phyloP scores from a whole-genome alignment of 768 basidiomycete species.

The Fomitopsis pulvina region DNA sequence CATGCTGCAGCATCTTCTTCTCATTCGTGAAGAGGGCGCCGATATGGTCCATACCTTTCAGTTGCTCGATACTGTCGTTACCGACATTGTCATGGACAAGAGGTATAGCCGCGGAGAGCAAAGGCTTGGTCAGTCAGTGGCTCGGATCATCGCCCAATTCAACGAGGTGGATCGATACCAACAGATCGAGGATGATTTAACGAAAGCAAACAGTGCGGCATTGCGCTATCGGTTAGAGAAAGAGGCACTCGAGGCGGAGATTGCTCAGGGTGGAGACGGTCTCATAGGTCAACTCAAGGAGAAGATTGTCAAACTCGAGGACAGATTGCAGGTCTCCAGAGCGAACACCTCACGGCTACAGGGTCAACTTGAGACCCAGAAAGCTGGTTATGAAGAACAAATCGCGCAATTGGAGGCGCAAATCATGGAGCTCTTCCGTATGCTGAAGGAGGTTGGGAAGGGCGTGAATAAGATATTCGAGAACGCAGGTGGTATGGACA shows the following conservation, averaged over 20 bases:
- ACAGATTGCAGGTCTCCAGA: conserved; percentile 71
- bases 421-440: conserved; percentile 89
- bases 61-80: conserved; percentile 82
- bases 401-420: conserved; percentile 87
- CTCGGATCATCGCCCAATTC: conserved; percentile 81
- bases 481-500: conserved; percentile 58
- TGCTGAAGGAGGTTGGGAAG: conserved; percentile 81
- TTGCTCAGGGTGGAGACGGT: conserved; percentile 76
- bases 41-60: conserved; percentile 85
- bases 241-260: conserved; percentile 73
- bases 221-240: conserved; percentile 74
- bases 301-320: conserved; percentile 62
- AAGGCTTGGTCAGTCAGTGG: conserved; percentile 84
- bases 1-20: conserved; percentile 89
- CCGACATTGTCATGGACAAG: conserved; percentile 89
- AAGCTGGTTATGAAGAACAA: conserved; percentile 73
- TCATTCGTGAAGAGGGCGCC: conserved; percentile 85
- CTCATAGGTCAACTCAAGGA: conserved; percentile 77
- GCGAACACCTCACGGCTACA: conserved; percentile 73
- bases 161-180: conserved; percentile 85
- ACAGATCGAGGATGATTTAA: conserved; percentile 70
- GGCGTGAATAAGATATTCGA: conserved; percentile 71
- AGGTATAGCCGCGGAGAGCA: conserved; percentile 80
- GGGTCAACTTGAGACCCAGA: conserved; percentile 71
- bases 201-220: conserved; percentile 56